Conservation (phyloP, 805 yeast species). For the Yamadazyma laniorum region DNA sequence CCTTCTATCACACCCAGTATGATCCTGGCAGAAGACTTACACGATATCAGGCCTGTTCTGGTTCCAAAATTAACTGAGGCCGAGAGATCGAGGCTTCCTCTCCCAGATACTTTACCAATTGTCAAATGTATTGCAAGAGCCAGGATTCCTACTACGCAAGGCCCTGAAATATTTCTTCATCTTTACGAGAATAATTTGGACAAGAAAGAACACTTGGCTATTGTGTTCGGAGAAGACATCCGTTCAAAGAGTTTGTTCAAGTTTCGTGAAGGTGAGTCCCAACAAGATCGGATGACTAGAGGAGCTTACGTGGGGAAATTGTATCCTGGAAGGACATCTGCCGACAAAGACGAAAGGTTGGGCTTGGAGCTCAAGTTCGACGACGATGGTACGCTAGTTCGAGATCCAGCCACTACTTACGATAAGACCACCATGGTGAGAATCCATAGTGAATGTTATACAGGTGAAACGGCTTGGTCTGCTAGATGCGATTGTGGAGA, state of each 20-base stretch:
- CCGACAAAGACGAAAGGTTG: conserved; percentile 52
- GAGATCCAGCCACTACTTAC: conserved; percentile 25
- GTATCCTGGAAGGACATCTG: conserved; percentile 77
- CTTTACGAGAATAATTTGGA: conserved; percentile 84
- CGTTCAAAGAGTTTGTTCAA: conserved; percentile 72
- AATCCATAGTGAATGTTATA: conserved; percentile 95
- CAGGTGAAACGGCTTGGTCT: conserved; percentile 99
- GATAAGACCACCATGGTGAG: conserved; percentile 65
- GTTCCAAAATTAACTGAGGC: conserved; percentile 20
- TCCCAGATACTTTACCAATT: conserved; percentile 60
- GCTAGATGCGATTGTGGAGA: conserved; percentile 99
- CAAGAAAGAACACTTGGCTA: conserved; percentile 92
- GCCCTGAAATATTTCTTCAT: conserved; percentile 91
- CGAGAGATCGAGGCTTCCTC: conserved; percentile 31
- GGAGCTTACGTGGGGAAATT: conserved; percentile 94
- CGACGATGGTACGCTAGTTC: conserved; percentile 28
- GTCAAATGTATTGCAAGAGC: conserved; percentile 93
- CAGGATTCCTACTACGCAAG: conserved; percentile 92
- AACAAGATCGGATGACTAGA: conserved; percentile 93
- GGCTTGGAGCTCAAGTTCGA: conserved; percentile 31
- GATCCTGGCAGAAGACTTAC: conserved; percentile 1
- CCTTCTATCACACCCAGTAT: conserved; percentile 21
- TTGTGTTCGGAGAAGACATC: conserved; percentile 91
- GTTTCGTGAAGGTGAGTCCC: conserved; percentile 67
- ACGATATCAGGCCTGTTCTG: conserved; percentile 2